Percentiles rank a stretch among this genome's conserved stretches.
Evolutionary conservation across 2,329 filamentous ascomycete genomes (phyloP).

Genomic region (Calonectria hawksworthii): DNA sequence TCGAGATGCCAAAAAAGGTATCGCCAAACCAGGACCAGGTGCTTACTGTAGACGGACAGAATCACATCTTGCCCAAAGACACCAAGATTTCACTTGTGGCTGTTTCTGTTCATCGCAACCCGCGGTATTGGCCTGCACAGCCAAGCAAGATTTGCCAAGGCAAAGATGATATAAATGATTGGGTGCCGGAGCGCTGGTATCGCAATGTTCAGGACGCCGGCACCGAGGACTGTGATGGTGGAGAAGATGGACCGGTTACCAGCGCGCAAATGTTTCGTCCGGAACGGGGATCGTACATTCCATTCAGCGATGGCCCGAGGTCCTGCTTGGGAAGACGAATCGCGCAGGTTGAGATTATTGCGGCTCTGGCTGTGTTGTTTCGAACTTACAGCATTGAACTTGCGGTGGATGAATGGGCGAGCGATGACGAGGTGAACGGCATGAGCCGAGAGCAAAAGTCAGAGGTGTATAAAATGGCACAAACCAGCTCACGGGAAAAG

Average conservation of each 20-base stretch:
- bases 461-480: slow-evolving; percentile 73
- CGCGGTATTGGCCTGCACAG: slow-evolving; percentile 77
- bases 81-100: slow-evolving; percentile 69
- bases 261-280: slow-evolving; percentile 73
- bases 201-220: slow-evolving; percentile 48
- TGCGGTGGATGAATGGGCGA: slow-evolving; percentile 72
- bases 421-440: slow-evolving; percentile 64
- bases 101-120: slow-evolving; percentile 74
- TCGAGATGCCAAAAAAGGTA: slow-evolving; percentile 79
- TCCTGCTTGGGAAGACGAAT: slow-evolving; percentile 71
- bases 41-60: slow-evolving; percentile 70
- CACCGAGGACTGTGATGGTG: slow-evolving; percentile 66
- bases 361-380: slow-evolving; percentile 68
- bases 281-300: slow-evolving; percentile 67
- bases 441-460: slow-evolving; percentile 64
- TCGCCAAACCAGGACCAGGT: slow-evolving; percentile 64
- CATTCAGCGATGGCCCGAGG: slow-evolving; percentile 71
- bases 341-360: slow-evolving; percentile 71
- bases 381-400: slow-evolving; percentile 77
- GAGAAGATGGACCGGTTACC: slow-evolving; percentile 72
- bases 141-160: slow-evolving; percentile 59
- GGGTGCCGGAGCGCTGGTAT: slow-evolving; percentile 82
- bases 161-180: slow-evolving; percentile 74
- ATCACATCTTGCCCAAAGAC: slow-evolving; percentile 69
- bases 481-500: slow-evolving; percentile 64